Base-by-base conservation (phyloP, 305 asterid species). In the Salvia sclarea region DNA sequence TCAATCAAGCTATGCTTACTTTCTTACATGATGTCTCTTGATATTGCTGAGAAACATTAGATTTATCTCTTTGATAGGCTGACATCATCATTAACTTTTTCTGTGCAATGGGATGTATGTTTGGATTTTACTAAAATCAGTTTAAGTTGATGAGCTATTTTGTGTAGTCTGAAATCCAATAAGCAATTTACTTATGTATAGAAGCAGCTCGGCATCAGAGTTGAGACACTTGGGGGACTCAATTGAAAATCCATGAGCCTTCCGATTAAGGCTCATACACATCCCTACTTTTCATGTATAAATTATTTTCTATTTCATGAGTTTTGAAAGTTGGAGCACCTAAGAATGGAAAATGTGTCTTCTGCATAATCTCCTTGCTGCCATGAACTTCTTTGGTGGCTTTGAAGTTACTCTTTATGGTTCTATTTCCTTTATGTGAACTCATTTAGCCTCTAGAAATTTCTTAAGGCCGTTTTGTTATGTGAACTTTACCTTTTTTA, bases 301-400 rank as follows among this genome's bases (percentile, higher is more conserved):
- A 73, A 31, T 47, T 68, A 65, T 58, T 40, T 56, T 24, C 31
- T 40, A 17, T 49, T n/a, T 49, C 3, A 30, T 18, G 8, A 44
- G 12, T 38, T 24, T 52, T 14, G 14, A 28, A 52, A 43, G 28
- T 61, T 58, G 60, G 70, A 55, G 61, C 47, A 50, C 40, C 53
- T 64, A 35, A 64, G 17, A 47, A 7, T 69, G 52, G 20, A 44
- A 40, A 16, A 7, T 12, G 3, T 38, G 62, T 57, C 52, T n/a
- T 18, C 28, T 24, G 7, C 10, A 16, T 55, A 31, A 13, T 54
- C 11, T 68, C 60, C 13, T 28, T 18, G 25, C 43, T 31, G 22
- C 30, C 35, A 4, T 30, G 0, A 31, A 64, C 48, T 64, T 54
- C 45, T 49, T 50, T 47, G 38, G 14, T 35, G 31, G 31, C 56